These are phyloP conservation scores for Camillea tinctor DNA, from an alignment of 2,329 filamentous ascomycete species.

Conservation along the genomic window DNA sequence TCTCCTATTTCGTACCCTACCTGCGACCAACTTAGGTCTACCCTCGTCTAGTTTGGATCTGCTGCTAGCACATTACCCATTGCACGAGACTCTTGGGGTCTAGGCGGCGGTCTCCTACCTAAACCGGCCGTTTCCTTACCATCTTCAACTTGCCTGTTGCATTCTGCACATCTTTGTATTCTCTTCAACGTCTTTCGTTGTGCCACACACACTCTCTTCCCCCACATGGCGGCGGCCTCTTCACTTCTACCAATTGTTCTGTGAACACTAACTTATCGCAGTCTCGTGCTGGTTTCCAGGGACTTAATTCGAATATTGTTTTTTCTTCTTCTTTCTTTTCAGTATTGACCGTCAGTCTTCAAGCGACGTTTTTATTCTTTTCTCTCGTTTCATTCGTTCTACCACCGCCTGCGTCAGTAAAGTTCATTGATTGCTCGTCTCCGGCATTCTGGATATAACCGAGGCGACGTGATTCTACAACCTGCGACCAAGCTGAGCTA, in stretches of 20 bases:
- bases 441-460: slow-evolving; percentile 26
- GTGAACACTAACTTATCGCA: not conserved
- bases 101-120: slow-evolving; percentile 9
- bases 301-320: slow-evolving; percentile 14
- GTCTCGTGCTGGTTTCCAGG: not conserved
- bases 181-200: not conserved
- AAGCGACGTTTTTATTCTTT: slow-evolving; percentile 9
- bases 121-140: slow-evolving; percentile 2
- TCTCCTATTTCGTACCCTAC: slow-evolving; percentile 32
- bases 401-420: slow-evolving; percentile 16
- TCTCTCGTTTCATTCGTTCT: slow-evolving; percentile 14
- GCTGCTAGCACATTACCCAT: slow-evolving; percentile 25
- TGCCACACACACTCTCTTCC: not conserved
- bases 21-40: slow-evolving; percentile 29
- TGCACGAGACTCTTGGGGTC: slow-evolving; percentile 11
- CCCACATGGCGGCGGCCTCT: not conserved
- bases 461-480: slow-evolving; percentile 22
- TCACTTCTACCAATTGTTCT: not conserved
- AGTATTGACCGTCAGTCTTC: slow-evolving; percentile 4
- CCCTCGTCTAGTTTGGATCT: slow-evolving; percentile 17
- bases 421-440: slow-evolving; percentile 20
- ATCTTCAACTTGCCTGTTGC: not conserved
- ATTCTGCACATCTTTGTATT: not conserved
- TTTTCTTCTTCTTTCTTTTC: slow-evolving; percentile 7
- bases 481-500: slow-evolving; percentile 11